Evolutionary conservation across 2,329 filamentous ascomycete genomes (phyloP).

Genomic region (Xylariaceae sp.): DNA sequence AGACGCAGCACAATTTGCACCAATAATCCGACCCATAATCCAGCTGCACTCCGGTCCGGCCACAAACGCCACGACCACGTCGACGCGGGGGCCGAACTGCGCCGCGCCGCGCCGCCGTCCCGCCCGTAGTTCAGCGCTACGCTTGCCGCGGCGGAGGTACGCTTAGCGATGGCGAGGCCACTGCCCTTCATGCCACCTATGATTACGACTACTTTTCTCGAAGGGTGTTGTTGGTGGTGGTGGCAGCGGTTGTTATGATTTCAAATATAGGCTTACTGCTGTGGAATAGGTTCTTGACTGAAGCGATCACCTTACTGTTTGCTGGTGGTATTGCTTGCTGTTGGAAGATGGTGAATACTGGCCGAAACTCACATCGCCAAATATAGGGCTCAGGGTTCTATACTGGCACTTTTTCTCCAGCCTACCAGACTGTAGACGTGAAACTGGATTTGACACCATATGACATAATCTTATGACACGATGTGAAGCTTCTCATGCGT

Average conservation of each 20-base stretch:
- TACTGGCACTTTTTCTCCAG: no score
- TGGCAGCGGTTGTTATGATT: background rate
- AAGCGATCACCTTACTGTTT: no score
- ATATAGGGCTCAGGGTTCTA: no score
- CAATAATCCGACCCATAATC: slow-evolving; percentile 26
- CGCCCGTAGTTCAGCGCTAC: slow-evolving; percentile 65
- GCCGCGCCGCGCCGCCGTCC: slow-evolving; percentile 49
- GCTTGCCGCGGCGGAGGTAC: slow-evolving; percentile 60
- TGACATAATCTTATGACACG: no score
- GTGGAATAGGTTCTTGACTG: no score
- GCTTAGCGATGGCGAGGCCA: slow-evolving; percentile 62
- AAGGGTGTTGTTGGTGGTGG: slow-evolving; percentile 13
- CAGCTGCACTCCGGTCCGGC: slow-evolving; percentile 28
- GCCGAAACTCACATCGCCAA: no score
- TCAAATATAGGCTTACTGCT: no score
- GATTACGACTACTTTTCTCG: slow-evolving; percentile 52
- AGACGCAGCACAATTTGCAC: slow-evolving; percentile 26
- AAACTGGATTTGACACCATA: no score
- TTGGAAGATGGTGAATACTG: no score
- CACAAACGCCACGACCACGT: slow-evolving; percentile 52
- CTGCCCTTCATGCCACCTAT: slow-evolving; percentile 65
- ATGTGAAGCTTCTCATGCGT: no score
- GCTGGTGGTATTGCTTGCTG: no score
- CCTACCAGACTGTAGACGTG: no score
- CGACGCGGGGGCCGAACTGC: slow-evolving; percentile 51